A percentile compares a stretch with the other conserved stretches of the same genome.
Conservation (phyloP, 176 grass and related monocot species). For the Musa troglodytarum region DNA sequence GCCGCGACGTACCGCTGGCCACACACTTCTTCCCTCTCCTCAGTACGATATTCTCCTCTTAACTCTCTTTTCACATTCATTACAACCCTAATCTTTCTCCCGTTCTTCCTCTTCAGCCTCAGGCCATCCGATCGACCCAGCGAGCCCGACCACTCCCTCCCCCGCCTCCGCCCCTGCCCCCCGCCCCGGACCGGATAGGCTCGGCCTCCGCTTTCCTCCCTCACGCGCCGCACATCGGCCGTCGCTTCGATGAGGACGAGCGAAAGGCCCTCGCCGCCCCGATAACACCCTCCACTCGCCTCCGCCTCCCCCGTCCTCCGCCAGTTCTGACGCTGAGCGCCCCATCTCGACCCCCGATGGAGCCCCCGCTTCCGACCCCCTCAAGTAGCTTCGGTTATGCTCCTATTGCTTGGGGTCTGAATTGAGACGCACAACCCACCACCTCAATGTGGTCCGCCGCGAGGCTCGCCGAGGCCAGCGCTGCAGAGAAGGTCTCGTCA, state of each 20-base stretch:
- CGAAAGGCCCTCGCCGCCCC: slow-evolving; percentile 42
- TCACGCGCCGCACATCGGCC: slow-evolving; percentile 46
- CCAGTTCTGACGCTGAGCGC: slow-evolving; percentile 39
- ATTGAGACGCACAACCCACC: slow-evolving; percentile 26
- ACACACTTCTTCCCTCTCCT: too few species aligned
- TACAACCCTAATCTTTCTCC: not conserved
- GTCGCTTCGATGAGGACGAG: slow-evolving; percentile 97
- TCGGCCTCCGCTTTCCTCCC: slow-evolving; percentile 32
- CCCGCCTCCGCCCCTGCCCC: too few species aligned
- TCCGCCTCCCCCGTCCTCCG: slow-evolving; percentile 16
- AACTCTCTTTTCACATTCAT: too few species aligned
- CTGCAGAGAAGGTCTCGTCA: slow-evolving; percentile 93
- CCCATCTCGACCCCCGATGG: slow-evolving; percentile 11
- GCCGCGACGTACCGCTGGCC: too few species aligned
- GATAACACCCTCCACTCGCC: slow-evolving; percentile 3
- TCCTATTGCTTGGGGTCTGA: slow-evolving; percentile 44
- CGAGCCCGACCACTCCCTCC: slow-evolving; percentile 7
- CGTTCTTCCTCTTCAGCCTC: not conserved
- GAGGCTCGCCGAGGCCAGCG: slow-evolving; percentile 78
- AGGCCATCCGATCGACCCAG: not conserved
- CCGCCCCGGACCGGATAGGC: slow-evolving; percentile 20
- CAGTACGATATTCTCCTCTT: too few species aligned
- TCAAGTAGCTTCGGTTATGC: not conserved
- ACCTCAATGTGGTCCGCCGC: slow-evolving; percentile 39
- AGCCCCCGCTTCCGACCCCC: not conserved